Conservation (phyloP, 305 asterid species). For the Fraxinus platypoda region DNA sequence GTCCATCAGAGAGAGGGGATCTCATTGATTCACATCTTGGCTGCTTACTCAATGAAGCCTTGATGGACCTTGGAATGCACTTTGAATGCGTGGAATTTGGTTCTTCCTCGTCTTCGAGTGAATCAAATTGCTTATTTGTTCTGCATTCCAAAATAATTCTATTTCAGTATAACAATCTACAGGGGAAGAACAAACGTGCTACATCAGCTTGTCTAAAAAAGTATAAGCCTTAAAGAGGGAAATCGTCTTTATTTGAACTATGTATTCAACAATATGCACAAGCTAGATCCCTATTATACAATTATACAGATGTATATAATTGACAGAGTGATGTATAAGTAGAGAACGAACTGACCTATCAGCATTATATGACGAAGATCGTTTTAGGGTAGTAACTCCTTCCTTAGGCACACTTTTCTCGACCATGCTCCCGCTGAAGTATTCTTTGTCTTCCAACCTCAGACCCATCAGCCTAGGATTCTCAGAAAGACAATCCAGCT, state of each 20-base stretch:
- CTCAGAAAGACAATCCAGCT: slow-evolving; percentile 68
- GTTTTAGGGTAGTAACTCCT: slow-evolving; percentile 60
- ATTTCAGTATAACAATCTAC: slow-evolving; percentile 8
- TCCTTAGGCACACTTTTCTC: slow-evolving; percentile 71
- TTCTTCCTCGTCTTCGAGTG: slow-evolving; percentile 55
- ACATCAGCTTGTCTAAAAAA: too few relatives aligned
- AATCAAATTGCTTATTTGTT: slow-evolving; percentile 46
- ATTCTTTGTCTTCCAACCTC: slow-evolving; percentile 80
- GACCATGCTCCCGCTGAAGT: slow-evolving; percentile 85
- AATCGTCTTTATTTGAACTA: not conserved
- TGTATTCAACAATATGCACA: not conserved
- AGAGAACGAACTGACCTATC: slow-evolving; percentile 53
- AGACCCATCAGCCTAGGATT: slow-evolving; percentile 62
- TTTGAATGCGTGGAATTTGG: slow-evolving; percentile 46
- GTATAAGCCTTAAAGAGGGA: not conserved
- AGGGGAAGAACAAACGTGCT: not conserved
- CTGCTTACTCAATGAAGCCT: slow-evolving; percentile 66
- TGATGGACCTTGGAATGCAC: slow-evolving; percentile 86
- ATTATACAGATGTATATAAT: not conserved
- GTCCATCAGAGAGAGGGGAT: slow-evolving; percentile 82
- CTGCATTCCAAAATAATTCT: slow-evolving; percentile 41
- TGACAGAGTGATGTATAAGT: not conserved
- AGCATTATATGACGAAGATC: slow-evolving; percentile 77
- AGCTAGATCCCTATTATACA: not conserved
- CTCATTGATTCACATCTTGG: slow-evolving; percentile 85